Evolutionary conservation across 768 basidiomycete genomes (phyloP), one percentile per base, ranked within the genome.

Genomic region (Astraeus odoratus): DNA sequence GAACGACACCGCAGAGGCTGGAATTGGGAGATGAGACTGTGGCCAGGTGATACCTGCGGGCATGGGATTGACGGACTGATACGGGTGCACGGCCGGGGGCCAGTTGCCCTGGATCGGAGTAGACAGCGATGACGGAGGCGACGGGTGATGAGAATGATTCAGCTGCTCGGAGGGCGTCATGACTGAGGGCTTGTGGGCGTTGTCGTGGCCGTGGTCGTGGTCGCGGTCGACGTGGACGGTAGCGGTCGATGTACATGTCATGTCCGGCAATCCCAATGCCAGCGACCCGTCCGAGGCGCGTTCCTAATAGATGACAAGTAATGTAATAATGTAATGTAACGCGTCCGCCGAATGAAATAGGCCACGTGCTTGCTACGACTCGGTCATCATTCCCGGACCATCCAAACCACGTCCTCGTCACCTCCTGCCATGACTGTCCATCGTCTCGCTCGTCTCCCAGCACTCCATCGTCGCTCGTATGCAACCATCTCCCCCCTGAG

Each of bases 401-500:
- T 8, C 5, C 7, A 23, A 41, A 4, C 26, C 24, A 20, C 15
- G 3, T 1, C 1, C 56, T 53, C 54, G 58, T 53, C 59, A 53
- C 36, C 47, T 10, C 1, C 13, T 39, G 20, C 33, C 42, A 33
- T 41, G n/a, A n/a, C 35, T 29, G 47, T 39, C 40, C 38, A 44
- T 5, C 59, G 56, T 20, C 23, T 52, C 30, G 38, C 39, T 44
- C 53, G 56, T 47, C 42, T 62, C 13, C 35, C 26, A 24, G 40
- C 42, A 7, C 33, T 51, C 4, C 39, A 43, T 30, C 53, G 57
- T 44, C 57, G 57, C 24, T 56, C 81, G 43, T 69, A 76, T 33
- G 70, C 75, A 4, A 75, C 80, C 0, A 57, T 69, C 0, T 58
- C 73, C 20, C 71, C 76, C 3, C 65, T 90, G 44, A 77, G 70